Evolutionary conservation across 306 rosid genomes (phyloP).

Genomic region (Sindora glabra): DNA sequence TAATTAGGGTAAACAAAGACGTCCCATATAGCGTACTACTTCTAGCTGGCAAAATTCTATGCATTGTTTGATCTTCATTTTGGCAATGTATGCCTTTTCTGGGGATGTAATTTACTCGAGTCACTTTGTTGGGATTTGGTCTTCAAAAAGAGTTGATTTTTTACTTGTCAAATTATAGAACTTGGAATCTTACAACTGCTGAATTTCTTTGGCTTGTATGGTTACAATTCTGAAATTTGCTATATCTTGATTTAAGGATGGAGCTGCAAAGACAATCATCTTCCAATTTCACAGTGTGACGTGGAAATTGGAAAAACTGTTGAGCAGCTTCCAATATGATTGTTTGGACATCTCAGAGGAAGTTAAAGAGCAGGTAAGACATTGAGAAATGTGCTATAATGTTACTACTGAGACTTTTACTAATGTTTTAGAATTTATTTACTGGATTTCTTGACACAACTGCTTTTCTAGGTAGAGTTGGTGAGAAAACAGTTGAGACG

Average conservation of each 20-base stretch:
- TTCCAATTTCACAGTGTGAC: slow-evolving; percentile 79
- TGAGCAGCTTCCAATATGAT: slow-evolving; percentile 57
- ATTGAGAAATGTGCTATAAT: slow-evolving; percentile 7
- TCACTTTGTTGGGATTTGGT: neutral
- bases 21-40: neutral
- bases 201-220: slow-evolving; percentile 28
- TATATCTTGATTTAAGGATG: slow-evolving; percentile 72
- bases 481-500: slow-evolving; percentile 79
- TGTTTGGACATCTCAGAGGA: slow-evolving; percentile 75
- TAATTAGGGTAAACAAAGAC: neutral
- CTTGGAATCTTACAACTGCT: slow-evolving; percentile 18
- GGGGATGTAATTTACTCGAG: neutral
- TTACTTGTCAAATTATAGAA: slow-evolving; percentile 8
- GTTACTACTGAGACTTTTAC: no score
- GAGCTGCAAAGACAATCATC: slow-evolving; percentile 52
- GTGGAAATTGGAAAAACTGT: slow-evolving; percentile 79
- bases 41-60: neutral
- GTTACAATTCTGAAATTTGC: slow-evolving; percentile 43
- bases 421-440: neutral
- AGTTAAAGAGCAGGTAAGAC: slow-evolving; percentile 90
- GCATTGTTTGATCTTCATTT: neutral
- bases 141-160: no score
- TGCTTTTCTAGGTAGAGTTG: slow-evolving; percentile 68
- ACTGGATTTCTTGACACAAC: neutral
- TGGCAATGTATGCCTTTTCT: neutral